These are phyloP conservation scores for Boletus rubroflammeus DNA, from an alignment of 768 basidiomycete species.

Conservation along the genomic window DNA sequence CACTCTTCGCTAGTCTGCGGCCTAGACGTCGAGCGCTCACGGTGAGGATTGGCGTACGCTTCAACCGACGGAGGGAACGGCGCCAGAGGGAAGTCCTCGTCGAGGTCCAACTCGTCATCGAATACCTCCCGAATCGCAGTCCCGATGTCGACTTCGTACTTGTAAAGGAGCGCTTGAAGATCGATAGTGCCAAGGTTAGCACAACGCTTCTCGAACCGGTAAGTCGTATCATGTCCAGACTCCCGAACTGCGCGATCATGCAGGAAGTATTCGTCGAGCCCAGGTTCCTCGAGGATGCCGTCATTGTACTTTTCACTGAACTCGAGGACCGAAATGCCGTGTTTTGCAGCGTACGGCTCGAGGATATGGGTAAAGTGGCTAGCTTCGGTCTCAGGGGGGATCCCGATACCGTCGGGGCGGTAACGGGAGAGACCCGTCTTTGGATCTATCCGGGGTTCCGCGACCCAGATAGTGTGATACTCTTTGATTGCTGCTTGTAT, in stretches of 20 bases:
- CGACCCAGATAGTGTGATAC: constrained; percentile 97
- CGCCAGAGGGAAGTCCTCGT: constrained; percentile 86
- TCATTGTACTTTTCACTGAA: constrained; percentile 97
- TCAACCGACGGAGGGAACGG: constrained; percentile 86
- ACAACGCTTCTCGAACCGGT: constrained; percentile 96
- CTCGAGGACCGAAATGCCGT: constrained; percentile 90
- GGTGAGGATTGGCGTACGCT: constrained; percentile 58
- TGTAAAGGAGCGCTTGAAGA: constrained; percentile 92
- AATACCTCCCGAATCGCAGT: constrained; percentile 95
- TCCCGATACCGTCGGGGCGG: constrained; percentile 90
- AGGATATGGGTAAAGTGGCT: constrained; percentile 97
- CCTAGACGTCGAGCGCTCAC: constrained; percentile 57
- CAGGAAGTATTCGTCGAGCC: constrained; percentile 93
- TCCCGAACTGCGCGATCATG: constrained; percentile 97
- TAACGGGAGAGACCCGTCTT: constrained; percentile 93
- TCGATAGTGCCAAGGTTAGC: constrained; percentile 97
- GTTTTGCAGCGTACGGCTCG: constrained; percentile 89
- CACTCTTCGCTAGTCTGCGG: constrained; percentile 82
- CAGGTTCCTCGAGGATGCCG: constrained; percentile 76
- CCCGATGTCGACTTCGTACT: constrained; percentile 98
- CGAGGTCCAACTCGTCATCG: constrained; percentile 85
- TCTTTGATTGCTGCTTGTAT: constrained; percentile 99
- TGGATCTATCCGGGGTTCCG: constrained; percentile 89
- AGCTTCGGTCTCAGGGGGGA: constrained; percentile 98
- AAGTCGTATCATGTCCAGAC: constrained; percentile 94